Evolutionary conservation across 176 grass and related monocot species (phyloP), one percentile per base, ranked within the genome.

Genomic region (Oryza australiensis): DNA sequence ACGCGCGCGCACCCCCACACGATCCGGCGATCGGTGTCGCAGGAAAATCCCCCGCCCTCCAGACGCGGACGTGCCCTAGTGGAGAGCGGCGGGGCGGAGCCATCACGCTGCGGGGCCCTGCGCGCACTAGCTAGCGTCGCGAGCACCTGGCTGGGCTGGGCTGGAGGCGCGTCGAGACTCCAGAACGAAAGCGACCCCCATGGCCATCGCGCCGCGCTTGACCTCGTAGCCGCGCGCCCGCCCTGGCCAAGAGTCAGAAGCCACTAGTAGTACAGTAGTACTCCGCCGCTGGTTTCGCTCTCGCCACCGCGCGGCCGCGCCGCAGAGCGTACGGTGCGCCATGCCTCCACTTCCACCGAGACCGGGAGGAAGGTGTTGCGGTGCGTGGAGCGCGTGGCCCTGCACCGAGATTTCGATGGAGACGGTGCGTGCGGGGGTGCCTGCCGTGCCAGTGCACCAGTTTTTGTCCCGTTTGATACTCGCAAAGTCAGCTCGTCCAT

Each of bases 161-260:
- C 43, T 12, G 12, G 15, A 20, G 27, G 49, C 29, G 48, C 51
- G 48, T 63, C 72, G 30, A 30, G 27, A 33, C 74, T 60, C 20
- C 38, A 40, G 55, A 5, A n/a, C 64, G 77, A 89, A 49, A 81
- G 8, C 33, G 77, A 89, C 82, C 23, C 14, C 82, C 82, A 81
- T 62, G 15, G 9, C 32, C 11, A 0, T 67, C 16, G 14, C 16
- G 10, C 45, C 1, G 48, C 16, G 14, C 34, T 83, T 60, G 74
- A 83, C 82, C 30, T 18, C 53, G 5, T 7, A 7, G 6, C 49
- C 49, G 43, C 43, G 43, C 43, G 43, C 3, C 43, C 43, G 43
- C 3, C 43, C 9, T 46, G 43, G 12, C 13, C 1, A 46, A 46
- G 13, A 46, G 43, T 15, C 43, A 46, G 43, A 46, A 46, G 43